A percentile compares a stretch with the other conserved stretches of the same genome.
phyloP scores from a whole-genome alignment of 306 rosid species.

The Delonix regia region DNA sequence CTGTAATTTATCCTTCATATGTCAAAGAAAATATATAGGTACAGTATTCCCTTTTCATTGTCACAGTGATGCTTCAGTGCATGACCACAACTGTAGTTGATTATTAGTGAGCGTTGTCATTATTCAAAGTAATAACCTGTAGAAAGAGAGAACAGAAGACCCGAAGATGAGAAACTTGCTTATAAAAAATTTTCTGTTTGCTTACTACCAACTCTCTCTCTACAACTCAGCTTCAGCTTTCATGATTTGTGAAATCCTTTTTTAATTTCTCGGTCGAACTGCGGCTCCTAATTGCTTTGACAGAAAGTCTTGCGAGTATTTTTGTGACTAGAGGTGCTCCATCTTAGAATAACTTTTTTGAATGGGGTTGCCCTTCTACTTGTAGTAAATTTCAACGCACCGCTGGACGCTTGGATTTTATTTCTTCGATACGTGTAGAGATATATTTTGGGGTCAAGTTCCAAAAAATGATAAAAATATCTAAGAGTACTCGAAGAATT shows the following conservation, averaged over 20 bases:
- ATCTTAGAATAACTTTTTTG: no score
- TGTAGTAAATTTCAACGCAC: no score
- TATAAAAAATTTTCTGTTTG: not conserved
- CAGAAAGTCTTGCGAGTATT: not conserved
- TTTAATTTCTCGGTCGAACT: not conserved
- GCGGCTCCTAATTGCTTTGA: not conserved
- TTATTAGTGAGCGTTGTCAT: conserved; percentile 27
- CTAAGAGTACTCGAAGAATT: no score
- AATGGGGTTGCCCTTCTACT: no score
- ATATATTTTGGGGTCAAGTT: no score
- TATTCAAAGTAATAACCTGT: conserved; percentile 40
- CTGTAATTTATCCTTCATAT: conserved; percentile 43
- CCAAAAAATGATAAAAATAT: no score
- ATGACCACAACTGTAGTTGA: conserved; percentile 38
- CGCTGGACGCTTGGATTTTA: no score
- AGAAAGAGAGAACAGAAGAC: conserved; percentile 25
- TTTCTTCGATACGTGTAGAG: no score
- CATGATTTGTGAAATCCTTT: not conserved
- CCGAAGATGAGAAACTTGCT: not conserved
- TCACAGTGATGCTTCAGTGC: conserved; percentile 28
- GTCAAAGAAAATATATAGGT: conserved; percentile 46
- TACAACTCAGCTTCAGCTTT: not conserved
- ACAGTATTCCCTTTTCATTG: conserved; percentile 39
- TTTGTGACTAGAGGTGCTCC: no score
- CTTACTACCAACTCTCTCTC: conserved; percentile 12